Base-by-base conservation (phyloP, 169 alveolate genomes). In the Miamiensis avidus region DNA sequence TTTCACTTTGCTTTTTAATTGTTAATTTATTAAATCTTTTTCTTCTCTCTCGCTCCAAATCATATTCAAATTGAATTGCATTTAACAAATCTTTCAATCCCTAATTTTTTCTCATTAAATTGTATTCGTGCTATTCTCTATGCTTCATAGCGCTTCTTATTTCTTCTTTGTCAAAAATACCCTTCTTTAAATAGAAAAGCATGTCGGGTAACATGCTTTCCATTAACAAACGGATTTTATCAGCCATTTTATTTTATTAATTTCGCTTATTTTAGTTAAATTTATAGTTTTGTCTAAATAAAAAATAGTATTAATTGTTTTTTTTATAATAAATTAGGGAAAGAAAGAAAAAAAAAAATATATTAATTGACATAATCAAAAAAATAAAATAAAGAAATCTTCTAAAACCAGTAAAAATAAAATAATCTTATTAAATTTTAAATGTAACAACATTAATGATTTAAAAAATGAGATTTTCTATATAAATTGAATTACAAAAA, bases 171-270 rank as follows among this genome's bases (percentile, higher is more conserved):
- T 82, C 65, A 75, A 86, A 86, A 34, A 86, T 76, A 16, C 75
- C 75, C 34, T 81, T 49, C 74, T 81, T 86, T 28, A 81, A 74
- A 25, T 79, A 74, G 1, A 72, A 33, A 64, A 86, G 75, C 79
- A 86, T 78, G 34, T 86, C 90, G 33, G 90, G 90, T 29, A 86
- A 26, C 83, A 81, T 74, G 49, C 76, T 76, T 81, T 86, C 90
- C 20, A 86, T 30, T 49, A 65, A 49, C 28, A 81, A 74, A 49
- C 87, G 79, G 65, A 86, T 86, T 81, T 86, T 86, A 76, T 86
- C 90, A 81, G 86, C 86, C 90, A 86, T 86, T 81, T 81, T 49
- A 11, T 49, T 11, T 49, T 49, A 11, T 49, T 49, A 11, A 49
- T 49, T 49, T 49, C 69, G 69, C 69, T 49, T 49, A 49, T 49